Evolutionary conservation across 192 early-diverging fungal species (phyloP), one percentile per base, ranked within the genome.

Genomic region (Backusella parvicylindrica): DNA sequence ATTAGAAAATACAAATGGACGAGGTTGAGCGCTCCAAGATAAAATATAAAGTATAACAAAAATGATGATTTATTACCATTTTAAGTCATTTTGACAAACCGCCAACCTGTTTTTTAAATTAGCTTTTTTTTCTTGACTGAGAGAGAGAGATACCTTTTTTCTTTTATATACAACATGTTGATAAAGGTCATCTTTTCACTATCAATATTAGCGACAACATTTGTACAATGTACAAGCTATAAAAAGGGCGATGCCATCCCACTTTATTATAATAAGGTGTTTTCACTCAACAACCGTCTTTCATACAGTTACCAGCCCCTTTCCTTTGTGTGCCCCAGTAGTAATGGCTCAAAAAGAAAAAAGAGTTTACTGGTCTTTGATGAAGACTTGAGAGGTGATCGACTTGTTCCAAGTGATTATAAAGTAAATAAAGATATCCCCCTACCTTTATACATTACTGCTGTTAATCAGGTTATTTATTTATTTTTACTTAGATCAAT

Each of bases 371-470:
- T 86, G 28, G 82, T 82, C 79, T 79, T 92, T 43, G 91, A 92
- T 63, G 87, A 92, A 68, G 91, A 92, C 15, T 75, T 94, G 64
- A 82, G 90, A 30, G 92, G 92, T 9, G 92, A 94, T 81, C 86
- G 91, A 11, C 92, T 90, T 31, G 43, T 81, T 6, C 23, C 77
- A 63, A 81, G 79, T 69, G 75, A 73, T 43, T 68, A 73, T 18
- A 76, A 81, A 65, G 79, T 81, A 76, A 36, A 28, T 36, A 21
- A 12, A 18, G 6, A 9, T 16, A 32, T 8, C 11, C 32, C 2
- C 3, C 13, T 3, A 15, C 53, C 2, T 9, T 16, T 18, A 1
- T 16, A 56, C 6, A n/a, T 15, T 66, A 33, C 26, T 68, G 12
- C 36, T 60, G 1, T 69, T 37, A 38, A 6, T 63, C 30, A 36